Conservation (phyloP, 495 filamentous ascomycete species). For the Schizothecium vesticola region DNA sequence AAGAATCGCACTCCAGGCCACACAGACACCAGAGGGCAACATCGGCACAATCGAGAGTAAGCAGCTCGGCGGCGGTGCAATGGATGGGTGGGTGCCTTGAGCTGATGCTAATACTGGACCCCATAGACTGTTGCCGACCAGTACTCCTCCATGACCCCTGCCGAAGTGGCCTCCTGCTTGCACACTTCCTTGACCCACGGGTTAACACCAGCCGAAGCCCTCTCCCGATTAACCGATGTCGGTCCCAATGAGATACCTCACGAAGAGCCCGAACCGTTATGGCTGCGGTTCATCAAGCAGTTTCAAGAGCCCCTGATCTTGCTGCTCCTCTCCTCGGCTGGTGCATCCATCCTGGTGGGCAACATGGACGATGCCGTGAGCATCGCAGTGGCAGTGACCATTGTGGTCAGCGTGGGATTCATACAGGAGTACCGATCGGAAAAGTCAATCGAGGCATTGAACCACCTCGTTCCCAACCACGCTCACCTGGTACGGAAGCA, state of each 20-base stretch:
- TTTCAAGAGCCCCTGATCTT: slow-evolving; percentile 90
- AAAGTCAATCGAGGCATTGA: slow-evolving; percentile 93
- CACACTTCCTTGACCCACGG: slow-evolving; percentile 79
- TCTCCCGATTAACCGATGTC: slow-evolving; percentile 68
- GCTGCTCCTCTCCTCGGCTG: slow-evolving; percentile 86
- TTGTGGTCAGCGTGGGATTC: slow-evolving; percentile 94
- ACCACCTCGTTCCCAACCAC: slow-evolving; percentile 86
- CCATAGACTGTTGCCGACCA: slow-evolving; percentile 45
- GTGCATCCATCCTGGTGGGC: slow-evolving; percentile 83
- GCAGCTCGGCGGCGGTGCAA: slow-evolving; percentile 2
- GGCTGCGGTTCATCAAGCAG: slow-evolving; percentile 91
- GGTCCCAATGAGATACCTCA: slow-evolving; percentile 94
- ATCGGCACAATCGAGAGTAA: slow-evolving; percentile 44
- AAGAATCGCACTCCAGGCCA: slow-evolving; percentile 31
- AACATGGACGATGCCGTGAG: slow-evolving; percentile 95
- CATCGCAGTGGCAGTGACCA: slow-evolving; percentile 90
- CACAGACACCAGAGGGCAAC: slow-evolving; percentile 36
- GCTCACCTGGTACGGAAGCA: slow-evolving; percentile 78
- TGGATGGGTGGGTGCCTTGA: not conserved
- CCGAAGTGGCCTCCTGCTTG: slow-evolving; percentile 72
- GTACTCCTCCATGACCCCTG: slow-evolving; percentile 55
- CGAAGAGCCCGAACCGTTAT: slow-evolving; percentile 87
- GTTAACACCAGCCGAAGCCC: slow-evolving; percentile 72
- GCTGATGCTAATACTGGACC: slow-evolving; percentile 4
- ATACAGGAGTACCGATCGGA: slow-evolving; percentile 97